A percentile compares a stretch with the other conserved stretches of the same genome.
phyloP scores from a whole-genome alignment of 345 rosid genomes.

The Eucalyptus decipiens region DNA sequence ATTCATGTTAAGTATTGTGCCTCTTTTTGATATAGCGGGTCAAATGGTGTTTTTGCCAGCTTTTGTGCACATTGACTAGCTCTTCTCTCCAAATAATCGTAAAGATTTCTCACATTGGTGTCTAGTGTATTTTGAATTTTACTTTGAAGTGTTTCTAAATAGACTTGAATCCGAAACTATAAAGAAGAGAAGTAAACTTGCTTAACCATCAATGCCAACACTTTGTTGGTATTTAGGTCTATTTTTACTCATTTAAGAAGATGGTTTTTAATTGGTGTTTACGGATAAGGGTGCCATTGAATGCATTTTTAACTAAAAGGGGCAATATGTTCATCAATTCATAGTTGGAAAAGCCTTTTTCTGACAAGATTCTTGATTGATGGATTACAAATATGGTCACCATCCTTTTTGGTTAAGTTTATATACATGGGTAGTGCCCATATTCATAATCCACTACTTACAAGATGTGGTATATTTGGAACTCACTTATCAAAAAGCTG shows the following conservation, averaged over 20 bases:
- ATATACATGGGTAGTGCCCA: not conserved
- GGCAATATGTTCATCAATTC: not conserved
- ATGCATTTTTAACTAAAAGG: not conserved
- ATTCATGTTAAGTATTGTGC: not conserved
- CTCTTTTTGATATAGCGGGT: not conserved
- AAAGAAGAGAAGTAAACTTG: not conserved
- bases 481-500: not conserved
- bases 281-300: not conserved
- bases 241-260: not conserved
- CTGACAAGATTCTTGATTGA: not conserved
- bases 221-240: not conserved
- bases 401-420: not conserved
- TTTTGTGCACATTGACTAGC: not conserved
- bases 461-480: not conserved
- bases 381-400: not conserved
- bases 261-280: not conserved
- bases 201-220: not conserved
- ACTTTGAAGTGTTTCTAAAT: not conserved
- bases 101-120: not conserved
- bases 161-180: fast-evolving
- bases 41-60: not conserved
- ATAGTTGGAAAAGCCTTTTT: not conserved
- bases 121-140: fast-evolving
- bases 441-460: not conserved
- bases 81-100: not conserved